Conservation (phyloP, 345 rosid genomes). For the Populus nigra region DNA sequence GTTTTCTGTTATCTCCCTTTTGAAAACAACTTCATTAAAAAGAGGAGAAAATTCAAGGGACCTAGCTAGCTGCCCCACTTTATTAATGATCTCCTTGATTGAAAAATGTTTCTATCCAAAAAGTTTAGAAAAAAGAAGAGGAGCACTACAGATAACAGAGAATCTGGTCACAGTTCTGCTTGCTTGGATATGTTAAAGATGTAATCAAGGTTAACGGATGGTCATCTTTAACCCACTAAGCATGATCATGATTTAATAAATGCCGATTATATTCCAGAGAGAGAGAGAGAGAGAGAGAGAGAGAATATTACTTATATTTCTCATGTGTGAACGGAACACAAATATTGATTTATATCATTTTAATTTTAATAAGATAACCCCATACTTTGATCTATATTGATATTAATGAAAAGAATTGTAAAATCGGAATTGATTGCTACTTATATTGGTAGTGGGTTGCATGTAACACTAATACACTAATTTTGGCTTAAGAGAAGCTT, state of each 20-base stretch:
- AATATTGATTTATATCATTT: neutral
- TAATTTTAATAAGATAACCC: neutral
- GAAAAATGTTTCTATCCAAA: neutral
- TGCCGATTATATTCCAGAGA: too few species aligned
- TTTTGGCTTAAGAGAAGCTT: slow-evolving; percentile 17
- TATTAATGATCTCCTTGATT: neutral
- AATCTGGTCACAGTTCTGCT: neutral
- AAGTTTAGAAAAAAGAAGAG: neutral
- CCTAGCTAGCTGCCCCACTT: neutral
- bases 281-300: too few species aligned
- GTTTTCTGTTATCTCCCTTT: neutral
- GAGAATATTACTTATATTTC: too few species aligned
- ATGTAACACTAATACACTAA: neutral
- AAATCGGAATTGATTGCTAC: too few species aligned
- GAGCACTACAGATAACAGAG: neutral
- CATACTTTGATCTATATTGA: neutral
- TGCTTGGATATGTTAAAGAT: neutral
- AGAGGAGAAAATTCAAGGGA: neutral
- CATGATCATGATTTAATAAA: neutral
- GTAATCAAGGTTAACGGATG: neutral
- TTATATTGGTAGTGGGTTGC: neutral
- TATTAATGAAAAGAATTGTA: too few species aligned
- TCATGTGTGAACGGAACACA: neutral
- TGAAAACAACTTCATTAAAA: neutral
- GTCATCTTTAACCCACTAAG: neutral